Evolutionary conservation across 768 basidiomycete genomes (phyloP), one percentile per base, ranked within the genome.

Genomic region (Sutorius australiensis): DNA sequence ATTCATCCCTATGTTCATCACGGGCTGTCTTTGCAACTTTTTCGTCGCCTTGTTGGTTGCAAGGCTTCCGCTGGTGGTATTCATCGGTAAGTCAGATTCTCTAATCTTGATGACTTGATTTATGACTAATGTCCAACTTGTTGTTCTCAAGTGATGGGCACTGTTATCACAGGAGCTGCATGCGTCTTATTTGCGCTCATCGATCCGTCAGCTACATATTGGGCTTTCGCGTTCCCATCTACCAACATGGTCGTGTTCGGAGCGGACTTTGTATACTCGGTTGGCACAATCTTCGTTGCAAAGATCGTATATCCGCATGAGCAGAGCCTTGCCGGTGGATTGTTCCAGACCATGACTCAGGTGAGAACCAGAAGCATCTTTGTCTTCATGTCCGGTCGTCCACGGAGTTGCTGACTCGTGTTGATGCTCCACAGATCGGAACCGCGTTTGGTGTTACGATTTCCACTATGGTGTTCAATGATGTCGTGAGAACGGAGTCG

Each of bases 321-420:
- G 59, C 89, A 92, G 67, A 84, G 82, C 67, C 73, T 91, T 5
- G 82, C 84, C 6, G 89, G 87, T 3, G 89, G 82, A 11, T 53
- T 90, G 17, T 90, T 91, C 67, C 86, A 87, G 63, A 89, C 89
- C 1, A 82, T 92, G 79, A 84, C 80, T 6, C 85, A 87, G 73
- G 84, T 82, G 52, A 51, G 70, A 6, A 16, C 47, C 42, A 6
- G 38, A 31, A 21, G 39, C 9, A 16, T 13, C 13, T 50, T 17
- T n/a, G 24, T 3, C 41, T 14, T 40, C 27, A 19, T n/a, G 43
- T 37, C 43, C 17, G 8, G 47, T n/a, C n/a, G 32, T 42, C 17
- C 9, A n/a, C 28, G 1, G 33, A 13, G 37, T 42, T 27, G 33
- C 27, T 54, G 34, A 56, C 21, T 30, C 21, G 6, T 11, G 12